phyloP scores from a whole-genome alignment of 2,329 filamentous ascomycete species.

The Allantophomopsis lycopodina region DNA sequence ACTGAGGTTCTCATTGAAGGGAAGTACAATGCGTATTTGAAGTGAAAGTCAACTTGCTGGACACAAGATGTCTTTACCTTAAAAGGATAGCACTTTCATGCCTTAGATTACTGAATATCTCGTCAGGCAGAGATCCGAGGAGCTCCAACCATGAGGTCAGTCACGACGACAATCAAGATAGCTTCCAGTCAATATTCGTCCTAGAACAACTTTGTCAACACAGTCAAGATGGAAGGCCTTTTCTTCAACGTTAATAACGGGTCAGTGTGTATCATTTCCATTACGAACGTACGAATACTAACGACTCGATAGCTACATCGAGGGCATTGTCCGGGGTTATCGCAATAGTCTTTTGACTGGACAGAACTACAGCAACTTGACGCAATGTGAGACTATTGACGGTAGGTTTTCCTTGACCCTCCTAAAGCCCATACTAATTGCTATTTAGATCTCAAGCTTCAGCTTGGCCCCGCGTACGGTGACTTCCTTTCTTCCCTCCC shows the following conservation, averaged over 20 bases:
- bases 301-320: slow-evolving; percentile 61
- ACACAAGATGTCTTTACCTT: too few species aligned
- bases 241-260: slow-evolving; percentile 92
- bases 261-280: slow-evolving; percentile 29
- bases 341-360: slow-evolving; percentile 83
- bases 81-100: too few species aligned
- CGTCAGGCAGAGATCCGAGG: too few species aligned
- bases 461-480: slow-evolving; percentile 91
- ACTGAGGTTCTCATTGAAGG: too few species aligned
- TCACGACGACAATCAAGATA: slow-evolving; percentile 1
- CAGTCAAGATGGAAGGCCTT: slow-evolving; percentile 66
- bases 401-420: slow-evolving; percentile 36
- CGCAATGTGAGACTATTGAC: slow-evolving; percentile 95
- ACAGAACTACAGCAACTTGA: slow-evolving; percentile 88
- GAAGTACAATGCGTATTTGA: too few species aligned
- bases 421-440: slow-evolving; percentile 5
- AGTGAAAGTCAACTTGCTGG: too few species aligned
- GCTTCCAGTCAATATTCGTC: neutral
- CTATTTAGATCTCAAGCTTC: slow-evolving; percentile 78
- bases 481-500: slow-evolving; percentile 90
- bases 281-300: slow-evolving; percentile 7
- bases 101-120: too few species aligned
- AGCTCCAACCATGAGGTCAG: too few species aligned
- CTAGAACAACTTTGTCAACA: too few species aligned
- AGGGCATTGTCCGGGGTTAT: slow-evolving; percentile 95